Conservation (phyloP, 371 early-diverging fungal genomes). For the Mycotypha africana region DNA sequence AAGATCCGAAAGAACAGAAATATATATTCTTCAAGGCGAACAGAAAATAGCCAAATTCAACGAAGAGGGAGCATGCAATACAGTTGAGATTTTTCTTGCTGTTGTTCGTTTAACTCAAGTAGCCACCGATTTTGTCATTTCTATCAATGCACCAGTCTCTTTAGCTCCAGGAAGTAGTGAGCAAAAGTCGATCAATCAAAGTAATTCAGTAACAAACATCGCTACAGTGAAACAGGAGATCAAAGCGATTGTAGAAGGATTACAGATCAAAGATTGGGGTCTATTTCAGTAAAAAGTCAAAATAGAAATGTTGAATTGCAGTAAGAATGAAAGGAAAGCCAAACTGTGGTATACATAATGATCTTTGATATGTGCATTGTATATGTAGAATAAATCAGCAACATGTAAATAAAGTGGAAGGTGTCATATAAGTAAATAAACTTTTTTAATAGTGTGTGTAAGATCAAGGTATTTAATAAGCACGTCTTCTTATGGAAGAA, state of each 20-base stretch:
- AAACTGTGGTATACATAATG: no score
- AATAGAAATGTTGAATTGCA: no score
- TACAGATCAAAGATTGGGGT: conserved; percentile 54
- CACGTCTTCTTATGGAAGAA: no score
- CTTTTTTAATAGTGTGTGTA: no score
- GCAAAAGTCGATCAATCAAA: conserved; percentile 27
- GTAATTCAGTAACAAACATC: conserved; percentile 11
- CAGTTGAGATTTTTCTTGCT: conserved; percentile 62
- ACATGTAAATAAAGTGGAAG: no score
- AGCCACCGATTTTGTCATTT: conserved; percentile 68
- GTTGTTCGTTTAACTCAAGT: conserved; percentile 60
- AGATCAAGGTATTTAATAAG: no score
- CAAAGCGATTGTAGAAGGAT: conserved; percentile 25
- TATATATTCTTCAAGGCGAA: conserved; percentile 45
- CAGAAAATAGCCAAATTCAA: conserved; percentile 72
- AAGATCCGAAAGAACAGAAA: conserved; percentile 7
- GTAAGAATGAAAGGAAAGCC: no score
- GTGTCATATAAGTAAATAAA: no score
- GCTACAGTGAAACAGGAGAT: conserved; percentile 47
- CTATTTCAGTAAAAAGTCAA: no score
- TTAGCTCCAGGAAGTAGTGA: conserved; percentile 38
- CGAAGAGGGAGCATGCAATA: conserved; percentile 53
- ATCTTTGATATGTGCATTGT: no score
- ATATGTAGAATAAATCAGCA: no score
- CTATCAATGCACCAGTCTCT: conserved; percentile 61